Conservation (phyloP, 805 yeast species). For the Myxozyma neglecta region DNA sequence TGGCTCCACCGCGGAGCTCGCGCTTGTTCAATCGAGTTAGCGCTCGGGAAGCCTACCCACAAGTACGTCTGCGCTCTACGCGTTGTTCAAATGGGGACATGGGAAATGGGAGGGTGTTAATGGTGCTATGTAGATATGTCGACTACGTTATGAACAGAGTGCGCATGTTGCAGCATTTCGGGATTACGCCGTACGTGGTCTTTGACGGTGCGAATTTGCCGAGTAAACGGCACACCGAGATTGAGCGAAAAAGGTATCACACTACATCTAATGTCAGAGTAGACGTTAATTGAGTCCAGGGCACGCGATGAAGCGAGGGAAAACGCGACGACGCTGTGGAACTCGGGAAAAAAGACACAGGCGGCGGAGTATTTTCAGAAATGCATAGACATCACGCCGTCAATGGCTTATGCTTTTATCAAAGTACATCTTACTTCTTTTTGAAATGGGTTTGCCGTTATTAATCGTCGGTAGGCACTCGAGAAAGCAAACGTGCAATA, state of each 20-base stretch:
- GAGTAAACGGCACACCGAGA: conserved; percentile 72
- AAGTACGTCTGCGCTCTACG: conserved; percentile 13
- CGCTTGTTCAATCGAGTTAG: conserved; percentile 80
- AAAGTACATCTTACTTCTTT: conserved; percentile 44
- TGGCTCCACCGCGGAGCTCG: conserved; percentile 91
- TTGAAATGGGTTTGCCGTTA: neutral
- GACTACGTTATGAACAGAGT: conserved; percentile 68
- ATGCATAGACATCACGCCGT: conserved; percentile 83
- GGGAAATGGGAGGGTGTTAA: neutral
- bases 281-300: neutral
- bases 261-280: neutral
- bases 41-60: conserved; percentile 64
- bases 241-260: conserved; percentile 51
- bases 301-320: conserved; percentile 57
- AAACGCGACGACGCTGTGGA: conserved; percentile 54
- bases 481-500: conserved; percentile 58
- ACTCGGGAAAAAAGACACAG: conserved; percentile 53
- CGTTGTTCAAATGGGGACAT: no score
- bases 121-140: conserved; percentile 44
- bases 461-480: conserved; percentile 41
- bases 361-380: conserved; percentile 73
- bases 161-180: conserved; percentile 62
- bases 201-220: conserved; percentile 91
- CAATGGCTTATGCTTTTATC: conserved; percentile 85
- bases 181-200: conserved; percentile 80